Evolutionary conservation across 257 asterid genomes (phyloP), one percentile per base, ranked within the genome.

Genomic region (Salvia miltiorrhiza): DNA sequence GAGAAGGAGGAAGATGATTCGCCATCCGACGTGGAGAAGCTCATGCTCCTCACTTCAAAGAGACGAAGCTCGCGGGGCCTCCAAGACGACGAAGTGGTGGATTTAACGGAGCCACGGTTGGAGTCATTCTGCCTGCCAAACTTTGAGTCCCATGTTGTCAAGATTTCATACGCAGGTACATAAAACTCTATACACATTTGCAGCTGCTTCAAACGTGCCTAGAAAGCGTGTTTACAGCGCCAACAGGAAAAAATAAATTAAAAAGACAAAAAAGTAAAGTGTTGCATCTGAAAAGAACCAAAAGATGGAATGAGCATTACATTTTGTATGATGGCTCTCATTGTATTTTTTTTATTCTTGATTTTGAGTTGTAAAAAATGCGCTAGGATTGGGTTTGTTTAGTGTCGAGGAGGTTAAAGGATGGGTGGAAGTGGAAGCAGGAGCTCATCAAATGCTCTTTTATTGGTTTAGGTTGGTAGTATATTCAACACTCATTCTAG

Each of bases 81-180:
- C 0, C 76, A 58, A 45, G 96, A 85, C 3, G 96, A 86, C 10
- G 95, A 84, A 37, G 43, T 37, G 72, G 59, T 90, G 74, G 97
- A 93, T 78, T 70, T 93, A 66, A 87, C 95, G 9, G 96, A 88
- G 65, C 98, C 97, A 17, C 80, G 95, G 32, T 70, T 90, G 44
- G 98, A 93, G 78, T 67, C 89, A 21, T 93, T 93, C 80, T 73
- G 88, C 59, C 63, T 88, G 78, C 74, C 79, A 16, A 78, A 72
- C 64, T 60, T 73, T 7, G 81, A 75, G 60, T 50, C 82, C 9
- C 79, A 75, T 62, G 61, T 69, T 37, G 32, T 77, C 73, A 40
- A 55, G 11, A 40, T 77, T 43, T 41, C 78, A 60, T 61, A 71
- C 57, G 50, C 56, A 65, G 67, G 67, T 43, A 20, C 13, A 21